Conservation (phyloP, 1,139 yeast species). For the Zygosaccharomyces pseudobailii region DNA sequence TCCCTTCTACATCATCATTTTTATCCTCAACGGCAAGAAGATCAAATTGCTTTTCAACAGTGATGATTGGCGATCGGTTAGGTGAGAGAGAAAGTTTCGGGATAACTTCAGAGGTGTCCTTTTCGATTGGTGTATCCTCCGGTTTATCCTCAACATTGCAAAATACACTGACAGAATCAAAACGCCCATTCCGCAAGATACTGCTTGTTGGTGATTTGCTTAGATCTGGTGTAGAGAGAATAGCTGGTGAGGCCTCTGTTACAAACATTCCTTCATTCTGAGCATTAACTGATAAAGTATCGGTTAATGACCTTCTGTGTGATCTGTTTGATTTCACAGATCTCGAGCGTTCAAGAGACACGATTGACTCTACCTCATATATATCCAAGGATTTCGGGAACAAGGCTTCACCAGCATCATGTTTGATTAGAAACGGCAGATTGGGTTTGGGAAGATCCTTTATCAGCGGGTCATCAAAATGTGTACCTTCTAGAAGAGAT, state of each 20-base stretch:
- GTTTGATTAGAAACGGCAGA: slow-evolving; percentile 1
- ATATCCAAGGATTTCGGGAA: slow-evolving; percentile 66
- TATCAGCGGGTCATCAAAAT: slow-evolving; percentile 3
- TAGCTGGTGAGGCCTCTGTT: slow-evolving; percentile 32
- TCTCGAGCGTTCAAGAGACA: slow-evolving; percentile 64
- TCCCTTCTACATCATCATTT: slow-evolving; percentile 7
- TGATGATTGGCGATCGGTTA: slow-evolving; percentile 19
- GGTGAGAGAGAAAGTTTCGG: slow-evolving; percentile 1
- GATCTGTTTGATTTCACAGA: slow-evolving; percentile 38
- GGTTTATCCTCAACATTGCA: slow-evolving; percentile 6
- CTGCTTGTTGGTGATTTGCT: slow-evolving; percentile 45
- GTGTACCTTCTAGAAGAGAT: background rate
- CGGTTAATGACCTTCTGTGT: slow-evolving; percentile 34
- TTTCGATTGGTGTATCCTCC: background rate
- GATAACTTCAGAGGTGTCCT: background rate
- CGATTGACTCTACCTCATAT: slow-evolving; percentile 70
- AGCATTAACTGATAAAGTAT: slow-evolving; percentile 36
- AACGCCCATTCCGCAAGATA: slow-evolving; percentile 44
- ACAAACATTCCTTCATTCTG: slow-evolving; percentile 40
- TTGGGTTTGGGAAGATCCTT: background rate
- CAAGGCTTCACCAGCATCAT: slow-evolving; percentile 54
- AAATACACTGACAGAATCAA: slow-evolving; percentile 21
- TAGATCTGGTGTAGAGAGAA: slow-evolving; percentile 33
- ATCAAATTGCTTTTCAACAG: slow-evolving; percentile 26
- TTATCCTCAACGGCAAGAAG: slow-evolving; percentile 22